These are phyloP conservation scores for Coemansia sp. DNA, from an alignment of 192 early-diverging fungal species.

Conservation along the genomic window DNA sequence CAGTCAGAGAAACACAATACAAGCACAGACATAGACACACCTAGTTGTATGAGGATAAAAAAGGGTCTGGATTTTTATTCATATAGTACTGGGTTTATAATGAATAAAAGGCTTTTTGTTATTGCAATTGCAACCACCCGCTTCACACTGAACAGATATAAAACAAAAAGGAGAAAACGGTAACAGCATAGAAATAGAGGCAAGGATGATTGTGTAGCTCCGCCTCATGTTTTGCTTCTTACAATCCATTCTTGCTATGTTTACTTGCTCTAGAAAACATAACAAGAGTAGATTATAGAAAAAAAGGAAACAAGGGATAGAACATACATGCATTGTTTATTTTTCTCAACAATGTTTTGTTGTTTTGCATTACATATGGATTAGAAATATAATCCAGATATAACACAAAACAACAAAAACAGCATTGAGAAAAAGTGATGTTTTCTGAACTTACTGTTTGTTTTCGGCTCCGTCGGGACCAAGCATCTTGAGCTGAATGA, in stretches of 20 bases:
- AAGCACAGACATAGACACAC: neutral
- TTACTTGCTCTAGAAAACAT: neutral
- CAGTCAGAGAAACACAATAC: neutral
- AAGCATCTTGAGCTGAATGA: conserved; percentile 26
- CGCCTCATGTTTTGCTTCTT: too few relatives aligned
- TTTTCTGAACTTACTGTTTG: conserved; percentile 31
- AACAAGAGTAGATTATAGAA: neutral
- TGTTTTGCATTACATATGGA: neutral
- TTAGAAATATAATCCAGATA: neutral
- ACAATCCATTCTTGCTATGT: neutral
- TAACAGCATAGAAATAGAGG: neutral
- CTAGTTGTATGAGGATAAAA: neutral
- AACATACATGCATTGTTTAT: conserved; percentile 6
- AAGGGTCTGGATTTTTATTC: neutral
- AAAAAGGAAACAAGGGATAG: conserved; percentile 1
- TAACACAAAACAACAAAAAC: too few relatives aligned
- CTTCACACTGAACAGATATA: neutral
- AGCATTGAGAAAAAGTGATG: neutral
- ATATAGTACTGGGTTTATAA: neutral
- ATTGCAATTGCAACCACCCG: neutral
- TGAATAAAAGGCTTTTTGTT: neutral
- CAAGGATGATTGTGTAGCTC: neutral
- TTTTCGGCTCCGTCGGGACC: conserved; percentile 32
- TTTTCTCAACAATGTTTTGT: neutral
- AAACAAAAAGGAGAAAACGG: neutral